A percentile compares a stretch with the other conserved stretches of the same genome.
These are phyloP conservation scores for Blumeria hordei DNA, from an alignment of 2,329 filamentous ascomycete genomes.

Conservation along the genomic window DNA sequence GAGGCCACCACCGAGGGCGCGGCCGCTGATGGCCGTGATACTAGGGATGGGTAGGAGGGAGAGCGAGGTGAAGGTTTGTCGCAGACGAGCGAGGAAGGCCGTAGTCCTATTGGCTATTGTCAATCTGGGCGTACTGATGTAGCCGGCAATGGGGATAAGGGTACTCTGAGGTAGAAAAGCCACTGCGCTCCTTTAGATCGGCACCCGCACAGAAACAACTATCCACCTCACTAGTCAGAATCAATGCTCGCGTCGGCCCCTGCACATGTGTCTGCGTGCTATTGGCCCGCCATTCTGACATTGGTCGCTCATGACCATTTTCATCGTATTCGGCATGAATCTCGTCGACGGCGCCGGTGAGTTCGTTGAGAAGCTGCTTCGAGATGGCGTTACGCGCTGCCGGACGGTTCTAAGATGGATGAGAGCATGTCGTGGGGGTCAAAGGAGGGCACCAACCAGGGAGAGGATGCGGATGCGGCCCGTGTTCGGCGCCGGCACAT, in stretches of 20 bases:
- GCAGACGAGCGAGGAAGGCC: constrained; percentile 54
- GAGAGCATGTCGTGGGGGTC: not conserved
- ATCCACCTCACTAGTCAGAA: constrained; percentile 69
- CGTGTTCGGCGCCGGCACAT: constrained; percentile 6
- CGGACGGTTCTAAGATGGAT: constrained; percentile 49
- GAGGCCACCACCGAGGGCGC: constrained; percentile 78
- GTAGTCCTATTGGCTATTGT: constrained; percentile 33
- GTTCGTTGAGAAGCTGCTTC: constrained; percentile 42
- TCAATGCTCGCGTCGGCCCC: constrained; percentile 50
- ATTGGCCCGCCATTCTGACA: constrained; percentile 20
- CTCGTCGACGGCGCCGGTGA: constrained; percentile 48
- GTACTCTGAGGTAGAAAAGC: constrained; percentile 56
- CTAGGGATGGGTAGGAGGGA: constrained; percentile 64
- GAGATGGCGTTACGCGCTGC: constrained; percentile 80
- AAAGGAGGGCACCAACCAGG: constrained; percentile 2
- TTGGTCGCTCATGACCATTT: constrained; percentile 26
- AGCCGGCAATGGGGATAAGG: not conserved
- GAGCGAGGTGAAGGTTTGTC: constrained; percentile 50
- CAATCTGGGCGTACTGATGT: not conserved
- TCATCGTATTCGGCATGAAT: constrained; percentile 38
- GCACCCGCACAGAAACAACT: constrained; percentile 81
- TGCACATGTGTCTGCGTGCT: constrained; percentile 20
- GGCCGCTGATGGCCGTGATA: constrained; percentile 63
- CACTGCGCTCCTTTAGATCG: constrained; percentile 69
- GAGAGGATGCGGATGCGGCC: constrained; percentile 64